Evolutionary conservation across 306 rosid genomes (phyloP).

Genomic region (Nissolia schottii): DNA sequence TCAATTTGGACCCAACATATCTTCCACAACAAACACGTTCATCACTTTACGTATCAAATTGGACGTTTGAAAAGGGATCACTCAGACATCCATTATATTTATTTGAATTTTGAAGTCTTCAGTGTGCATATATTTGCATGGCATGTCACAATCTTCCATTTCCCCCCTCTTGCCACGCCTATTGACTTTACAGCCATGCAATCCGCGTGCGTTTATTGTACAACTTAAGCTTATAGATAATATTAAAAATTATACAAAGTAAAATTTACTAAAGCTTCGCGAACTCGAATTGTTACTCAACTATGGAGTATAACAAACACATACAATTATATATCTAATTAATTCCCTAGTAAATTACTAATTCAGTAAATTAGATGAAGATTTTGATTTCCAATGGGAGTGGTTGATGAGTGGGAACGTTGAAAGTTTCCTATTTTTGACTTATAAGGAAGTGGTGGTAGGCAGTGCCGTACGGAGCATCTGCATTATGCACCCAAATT

Average conservation of each 20-base stretch:
- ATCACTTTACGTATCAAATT: neutral
- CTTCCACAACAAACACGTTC: neutral
- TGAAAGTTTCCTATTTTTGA: conserved; percentile 30
- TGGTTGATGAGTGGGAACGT: neutral
- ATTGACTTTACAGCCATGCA: neutral
- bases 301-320: neutral
- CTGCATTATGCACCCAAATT: conserved; percentile 41
- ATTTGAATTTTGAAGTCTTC: neutral
- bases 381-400: neutral
- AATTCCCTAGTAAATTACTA: neutral
- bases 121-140: neutral
- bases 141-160: neutral
- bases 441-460: conserved; percentile 25
- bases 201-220: conserved; percentile 2
- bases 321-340: neutral
- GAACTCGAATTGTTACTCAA: neutral
- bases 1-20: neutral
- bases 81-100: neutral
- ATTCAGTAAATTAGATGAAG: neutral
- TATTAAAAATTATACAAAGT: neutral
- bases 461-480: conserved; percentile 35
- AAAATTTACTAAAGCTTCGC: neutral
- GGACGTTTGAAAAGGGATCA: neutral
- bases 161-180: neutral
- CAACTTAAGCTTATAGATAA: neutral